Conservation (phyloP, 345 rosid species). For the Mangifera indica region DNA sequence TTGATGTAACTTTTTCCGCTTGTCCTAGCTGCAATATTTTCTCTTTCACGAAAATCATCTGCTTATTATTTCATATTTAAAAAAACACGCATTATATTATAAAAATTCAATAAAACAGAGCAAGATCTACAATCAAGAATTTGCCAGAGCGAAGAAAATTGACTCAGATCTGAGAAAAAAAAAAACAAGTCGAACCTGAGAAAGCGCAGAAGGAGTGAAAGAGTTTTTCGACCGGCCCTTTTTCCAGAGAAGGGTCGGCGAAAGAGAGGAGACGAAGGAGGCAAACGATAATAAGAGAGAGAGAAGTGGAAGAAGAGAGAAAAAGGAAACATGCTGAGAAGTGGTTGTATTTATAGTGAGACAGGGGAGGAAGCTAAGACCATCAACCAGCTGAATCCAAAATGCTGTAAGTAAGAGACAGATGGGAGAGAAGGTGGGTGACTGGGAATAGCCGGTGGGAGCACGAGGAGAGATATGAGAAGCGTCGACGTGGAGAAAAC, state of each 20-base stretch:
- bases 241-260: conserved; percentile 37
- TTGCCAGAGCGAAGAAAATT: not conserved
- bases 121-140: conserved; percentile 38
- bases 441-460: conserved; percentile 34
- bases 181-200: conserved; percentile 27
- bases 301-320: conserved; percentile 15
- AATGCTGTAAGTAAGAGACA: not conserved
- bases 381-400: no score
- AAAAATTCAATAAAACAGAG: conserved; percentile 18
- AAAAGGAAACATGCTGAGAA: not conserved
- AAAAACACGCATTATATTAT: not conserved
- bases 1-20: no score
- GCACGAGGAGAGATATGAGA: conserved; percentile 10
- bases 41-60: no score
- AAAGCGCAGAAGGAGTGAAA: conserved; percentile 8
- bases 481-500: conserved; percentile 30
- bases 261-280: conserved; percentile 7
- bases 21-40: no score
- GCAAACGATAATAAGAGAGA: conserved; percentile 14
- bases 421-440: not conserved
- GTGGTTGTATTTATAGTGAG: conserved; percentile 50
- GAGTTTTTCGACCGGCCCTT: conserved; percentile 22
- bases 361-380: not conserved
- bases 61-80: not conserved
- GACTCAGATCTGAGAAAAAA: conserved; percentile 42